A percentile compares a stretch with the other conserved stretches of the same genome.
These are phyloP conservation scores for Zymoseptoria ardabiliae DNA, from an alignment of 2,329 filamentous ascomycete genomes.

Conservation along the genomic window DNA sequence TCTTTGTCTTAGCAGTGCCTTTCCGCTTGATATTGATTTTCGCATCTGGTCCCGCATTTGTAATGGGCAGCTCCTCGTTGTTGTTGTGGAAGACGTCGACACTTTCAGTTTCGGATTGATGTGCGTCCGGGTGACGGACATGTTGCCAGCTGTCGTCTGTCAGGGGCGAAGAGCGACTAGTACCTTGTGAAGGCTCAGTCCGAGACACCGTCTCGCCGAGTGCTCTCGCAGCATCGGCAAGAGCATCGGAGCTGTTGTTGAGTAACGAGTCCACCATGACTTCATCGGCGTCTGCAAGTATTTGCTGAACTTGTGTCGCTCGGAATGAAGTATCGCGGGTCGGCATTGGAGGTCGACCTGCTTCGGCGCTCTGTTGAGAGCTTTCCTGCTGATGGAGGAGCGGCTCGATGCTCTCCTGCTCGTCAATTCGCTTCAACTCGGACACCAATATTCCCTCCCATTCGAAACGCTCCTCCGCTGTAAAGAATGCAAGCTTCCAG, in stretches of 20 bases:
- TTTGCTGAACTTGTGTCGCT: conserved; percentile 42
- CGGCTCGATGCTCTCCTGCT: neutral
- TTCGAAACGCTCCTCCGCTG: conserved; percentile 16
- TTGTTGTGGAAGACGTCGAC: conserved; percentile 8
- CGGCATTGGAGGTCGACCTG: conserved; percentile 39
- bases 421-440: conserved; percentile 5
- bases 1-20: conserved; percentile 19
- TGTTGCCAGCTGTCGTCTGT: conserved; percentile 13
- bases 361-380: neutral
- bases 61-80: conserved; percentile 27
- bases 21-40: conserved; percentile 28
- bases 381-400: neutral
- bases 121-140: conserved; percentile 5
- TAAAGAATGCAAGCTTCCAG: conserved; percentile 16
- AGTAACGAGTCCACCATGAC: neutral
- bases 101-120: conserved; percentile 1
- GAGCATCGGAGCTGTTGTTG: neutral
- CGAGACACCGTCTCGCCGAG: neutral
- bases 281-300: conserved; percentile 38
- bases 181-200: neutral
- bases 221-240: neutral
- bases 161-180: neutral
- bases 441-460: conserved; percentile 23
- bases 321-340: conserved; percentile 38
- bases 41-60: conserved; percentile 30